These are phyloP conservation scores for Areca catechu DNA, from an alignment of 176 grass and related monocot species.

Conservation along the genomic window DNA sequence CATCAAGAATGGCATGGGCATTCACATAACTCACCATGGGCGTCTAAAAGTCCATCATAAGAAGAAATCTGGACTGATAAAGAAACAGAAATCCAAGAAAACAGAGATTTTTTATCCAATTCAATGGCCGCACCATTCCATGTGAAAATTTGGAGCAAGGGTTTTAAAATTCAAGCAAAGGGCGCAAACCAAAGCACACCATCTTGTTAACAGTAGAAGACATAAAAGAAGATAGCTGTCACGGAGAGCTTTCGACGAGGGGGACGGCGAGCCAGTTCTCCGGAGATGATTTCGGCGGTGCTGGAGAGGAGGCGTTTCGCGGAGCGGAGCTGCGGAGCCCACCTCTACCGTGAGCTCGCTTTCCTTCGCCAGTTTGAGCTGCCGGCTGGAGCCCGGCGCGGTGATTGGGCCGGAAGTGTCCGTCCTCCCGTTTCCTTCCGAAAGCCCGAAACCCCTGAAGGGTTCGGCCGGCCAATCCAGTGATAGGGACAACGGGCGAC, in stretches of 20 bases:
- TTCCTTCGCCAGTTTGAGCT: slow-evolving; percentile 50
- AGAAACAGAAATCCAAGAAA: slow-evolving; percentile 4
- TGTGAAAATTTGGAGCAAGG: slow-evolving; percentile 51
- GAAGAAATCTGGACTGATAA: not conserved
- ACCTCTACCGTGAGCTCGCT: slow-evolving; percentile 83
- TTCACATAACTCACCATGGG: slow-evolving; percentile 87
- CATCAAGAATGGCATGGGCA: slow-evolving; percentile 63
- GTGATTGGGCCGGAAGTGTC: slow-evolving; percentile 4
- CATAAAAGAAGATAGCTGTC: slow-evolving; percentile 27
- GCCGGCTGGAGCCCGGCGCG: slow-evolving; percentile 26
- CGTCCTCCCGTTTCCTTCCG: not conserved
- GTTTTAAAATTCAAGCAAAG: not conserved
- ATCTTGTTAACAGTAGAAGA: not conserved
- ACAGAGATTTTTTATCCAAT: slow-evolving; percentile 22
- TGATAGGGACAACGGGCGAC: no score
- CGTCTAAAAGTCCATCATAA: slow-evolving; percentile 30
- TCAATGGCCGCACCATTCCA: slow-evolving; percentile 88
- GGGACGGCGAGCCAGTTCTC: slow-evolving; percentile 71
- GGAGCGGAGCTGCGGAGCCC: slow-evolving; percentile 52
- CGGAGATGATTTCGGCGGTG: no score
- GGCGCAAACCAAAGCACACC: not conserved
- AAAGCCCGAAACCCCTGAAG: no score
- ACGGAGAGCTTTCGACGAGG: slow-evolving; percentile 72
- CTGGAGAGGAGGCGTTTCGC: slow-evolving; percentile 55
- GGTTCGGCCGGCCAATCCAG: no score